These are phyloP conservation scores for Kuraishia capsulata DNA, from an alignment of 805 yeast species.

Conservation along the genomic window DNA sequence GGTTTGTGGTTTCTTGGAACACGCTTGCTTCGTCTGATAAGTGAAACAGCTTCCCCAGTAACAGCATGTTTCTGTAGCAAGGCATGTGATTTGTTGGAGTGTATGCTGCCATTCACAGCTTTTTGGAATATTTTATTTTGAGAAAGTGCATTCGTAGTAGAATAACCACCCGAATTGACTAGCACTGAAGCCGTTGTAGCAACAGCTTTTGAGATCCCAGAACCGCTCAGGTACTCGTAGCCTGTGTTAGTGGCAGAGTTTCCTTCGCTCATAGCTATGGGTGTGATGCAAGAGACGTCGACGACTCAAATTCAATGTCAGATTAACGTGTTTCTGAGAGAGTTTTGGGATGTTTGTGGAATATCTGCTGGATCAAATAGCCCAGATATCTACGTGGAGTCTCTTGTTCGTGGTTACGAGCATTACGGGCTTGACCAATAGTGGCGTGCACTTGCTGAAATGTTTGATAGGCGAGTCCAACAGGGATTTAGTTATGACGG, in stretches of 20 bases:
- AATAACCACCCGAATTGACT: slow-evolving; percentile 19
- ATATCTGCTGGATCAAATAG: no score
- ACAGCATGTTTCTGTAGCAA: slow-evolving; percentile 13
- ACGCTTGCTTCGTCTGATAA: slow-evolving; percentile 8
- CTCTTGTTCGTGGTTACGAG: no score
- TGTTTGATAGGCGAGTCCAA: no score
- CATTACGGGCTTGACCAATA: no score
- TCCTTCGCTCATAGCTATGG: no score
- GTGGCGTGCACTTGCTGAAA: no score
- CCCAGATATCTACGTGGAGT: no score
- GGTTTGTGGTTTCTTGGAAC: slow-evolving; percentile 5
- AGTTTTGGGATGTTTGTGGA: no score
- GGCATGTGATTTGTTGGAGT: slow-evolving; percentile 16
- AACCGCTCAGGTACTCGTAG: slow-evolving; percentile 5
- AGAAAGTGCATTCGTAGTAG: slow-evolving; percentile 10
- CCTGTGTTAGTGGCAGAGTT: slow-evolving; percentile 1
- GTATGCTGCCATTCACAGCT: slow-evolving; percentile 36
- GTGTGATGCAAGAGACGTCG: no score
- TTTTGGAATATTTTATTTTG: slow-evolving; percentile 26
- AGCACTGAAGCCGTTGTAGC: slow-evolving; percentile 43
- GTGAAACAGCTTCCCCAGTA: slow-evolving; percentile 7
- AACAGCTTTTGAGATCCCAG: slow-evolving; percentile 31
- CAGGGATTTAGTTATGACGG: no score
- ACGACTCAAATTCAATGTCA: no score
- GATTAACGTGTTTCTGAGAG: no score